Conservation (phyloP, 805 yeast species). For the Suhomyces kilbournensis region DNA sequence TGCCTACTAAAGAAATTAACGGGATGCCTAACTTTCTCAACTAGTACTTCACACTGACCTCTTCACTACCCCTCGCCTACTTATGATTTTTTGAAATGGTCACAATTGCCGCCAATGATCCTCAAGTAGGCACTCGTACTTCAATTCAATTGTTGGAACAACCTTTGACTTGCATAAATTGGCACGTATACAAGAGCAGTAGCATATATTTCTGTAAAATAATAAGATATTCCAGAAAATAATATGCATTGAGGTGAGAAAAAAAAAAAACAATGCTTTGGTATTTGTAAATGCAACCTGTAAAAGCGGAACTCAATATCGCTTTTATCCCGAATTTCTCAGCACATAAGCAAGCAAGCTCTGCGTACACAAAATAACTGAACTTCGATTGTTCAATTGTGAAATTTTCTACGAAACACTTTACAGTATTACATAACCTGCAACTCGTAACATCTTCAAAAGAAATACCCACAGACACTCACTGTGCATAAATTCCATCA, state of each 20-base stretch:
- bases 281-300: not conserved
- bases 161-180: not conserved
- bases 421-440: not conserved
- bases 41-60: not conserved
- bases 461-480: not conserved
- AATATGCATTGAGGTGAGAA: not conserved
- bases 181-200: not conserved
- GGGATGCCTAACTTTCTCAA: not conserved
- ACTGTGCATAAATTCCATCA: not conserved
- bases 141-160: not conserved
- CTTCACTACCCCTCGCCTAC: not conserved
- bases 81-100: not conserved
- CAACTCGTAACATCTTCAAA: not conserved
- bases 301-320: not conserved
- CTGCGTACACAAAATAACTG: not conserved
- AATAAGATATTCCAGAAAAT: not conserved
- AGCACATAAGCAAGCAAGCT: not conserved
- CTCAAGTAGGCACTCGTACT: not conserved
- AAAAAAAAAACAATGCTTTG: not conserved
- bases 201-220: not conserved
- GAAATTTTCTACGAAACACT: not conserved
- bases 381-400: not conserved
- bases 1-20: not conserved
- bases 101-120: not conserved
- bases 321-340: not conserved